Conservation (phyloP, 495 filamentous ascomycete species). For the Penicillium antarcticum region DNA sequence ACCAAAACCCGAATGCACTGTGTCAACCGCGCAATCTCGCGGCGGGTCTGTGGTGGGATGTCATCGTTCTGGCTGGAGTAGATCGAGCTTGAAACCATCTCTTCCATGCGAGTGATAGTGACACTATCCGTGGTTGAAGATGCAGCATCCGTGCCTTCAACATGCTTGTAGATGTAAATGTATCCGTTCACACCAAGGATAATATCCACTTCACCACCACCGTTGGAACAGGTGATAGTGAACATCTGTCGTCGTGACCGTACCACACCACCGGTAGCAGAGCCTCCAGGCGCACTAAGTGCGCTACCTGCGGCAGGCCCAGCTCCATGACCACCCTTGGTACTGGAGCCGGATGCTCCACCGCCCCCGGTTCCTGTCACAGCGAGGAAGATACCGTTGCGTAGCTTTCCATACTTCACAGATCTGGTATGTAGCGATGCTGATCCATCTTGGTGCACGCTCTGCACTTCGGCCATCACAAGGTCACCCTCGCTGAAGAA, state of each 20-base stretch:
- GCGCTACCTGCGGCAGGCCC: slow-evolving; percentile 16
- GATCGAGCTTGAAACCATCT: slow-evolving; percentile 66
- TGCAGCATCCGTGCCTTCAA: slow-evolving; percentile 48
- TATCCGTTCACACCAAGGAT: slow-evolving; percentile 93
- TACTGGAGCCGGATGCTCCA: slow-evolving; percentile 37
- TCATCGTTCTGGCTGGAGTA: slow-evolving; percentile 92
- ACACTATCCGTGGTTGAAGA: slow-evolving; percentile 47
- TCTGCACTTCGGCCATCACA: slow-evolving; percentile 87
- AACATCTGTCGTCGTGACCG: slow-evolving; percentile 80
- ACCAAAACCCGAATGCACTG: slow-evolving; percentile 79
- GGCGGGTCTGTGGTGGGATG: slow-evolving; percentile 68
- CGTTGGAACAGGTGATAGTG: slow-evolving; percentile 64
- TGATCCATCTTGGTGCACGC: slow-evolving; percentile 72
- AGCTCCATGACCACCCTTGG: slow-evolving; percentile 30
- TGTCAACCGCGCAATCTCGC: slow-evolving; percentile 80
- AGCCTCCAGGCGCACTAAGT: slow-evolving; percentile 13
- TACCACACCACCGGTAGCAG: slow-evolving; percentile 62
- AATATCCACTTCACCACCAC: slow-evolving; percentile 78
- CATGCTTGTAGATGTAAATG: slow-evolving; percentile 86
- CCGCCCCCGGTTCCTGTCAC: slow-evolving; percentile 79
- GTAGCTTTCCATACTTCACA: slow-evolving; percentile 89
- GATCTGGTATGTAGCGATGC: slow-evolving; percentile 85
- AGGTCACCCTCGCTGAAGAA: slow-evolving; percentile 92
- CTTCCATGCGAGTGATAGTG: slow-evolving; percentile 78
- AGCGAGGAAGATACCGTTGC: slow-evolving; percentile 84